Base-by-base conservation (phyloP, 2,329 filamentous ascomycete species). In the Aspergillus ustus region DNA sequence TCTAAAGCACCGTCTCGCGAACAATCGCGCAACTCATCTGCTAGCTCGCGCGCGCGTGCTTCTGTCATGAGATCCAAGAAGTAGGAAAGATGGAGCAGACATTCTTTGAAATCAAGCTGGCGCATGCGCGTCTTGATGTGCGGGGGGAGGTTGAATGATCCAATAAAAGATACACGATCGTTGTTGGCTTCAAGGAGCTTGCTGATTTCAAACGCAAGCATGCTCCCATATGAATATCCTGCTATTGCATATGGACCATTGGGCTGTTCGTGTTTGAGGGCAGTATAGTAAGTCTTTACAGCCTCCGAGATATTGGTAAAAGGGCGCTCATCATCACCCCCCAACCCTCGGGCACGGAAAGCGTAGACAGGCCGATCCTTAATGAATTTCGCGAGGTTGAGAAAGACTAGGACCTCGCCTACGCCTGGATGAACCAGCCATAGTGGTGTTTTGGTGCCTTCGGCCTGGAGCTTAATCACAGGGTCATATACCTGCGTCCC, bases 201-300 rank as follows among this genome's bases (percentile, higher is more conserved):
- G 13, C 77, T 73, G 0, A 82, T 69, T 66, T 85, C 83, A 60
- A 85, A 86, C 0, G 82, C 80, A 0, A 85, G 60, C 68, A 83
- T 83, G 0, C 74, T 65, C 1, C 84, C 83, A 65, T 81, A 85
- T 5, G 75, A 81, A 66, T 85, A 86, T 0, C 84, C 84, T 0
- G 80, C 80, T 1, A 86, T 67, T 0, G 80, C 80, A 63, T 86
- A 86, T 0, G 84, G 83, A 0, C 84, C 83, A 0, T 70, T 15
- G 0, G 83, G 82, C 60, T 86, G 84, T 1, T 60, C 61, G 4
- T 58, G 25, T n/a, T 75, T 75, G 43, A 86, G 79, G 0, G 77
- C 75, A 0, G 56, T 43, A 9, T 71, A 62, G 67, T 85, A 86
- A 0, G 69, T 76, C 1, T 66, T 60, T 1, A 82, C 70, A 0